Conservation (phyloP, 306 rosid species). For the Mimosa bimucronata region DNA sequence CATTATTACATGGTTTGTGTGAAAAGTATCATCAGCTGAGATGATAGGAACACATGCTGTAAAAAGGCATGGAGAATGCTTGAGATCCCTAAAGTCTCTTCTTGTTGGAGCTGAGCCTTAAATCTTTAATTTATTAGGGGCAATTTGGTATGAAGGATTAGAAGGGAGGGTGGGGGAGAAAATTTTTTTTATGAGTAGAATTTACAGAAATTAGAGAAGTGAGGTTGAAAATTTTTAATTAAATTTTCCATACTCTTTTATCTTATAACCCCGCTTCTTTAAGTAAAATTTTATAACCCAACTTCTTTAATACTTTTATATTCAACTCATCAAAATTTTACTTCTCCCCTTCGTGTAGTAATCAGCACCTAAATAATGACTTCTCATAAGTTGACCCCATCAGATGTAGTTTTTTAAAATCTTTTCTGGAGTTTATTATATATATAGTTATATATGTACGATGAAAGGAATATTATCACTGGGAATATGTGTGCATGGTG, state of each 20-base stretch:
- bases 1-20: background rate
- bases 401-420: background rate
- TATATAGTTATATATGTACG: background rate
- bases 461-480: constrained; percentile 39
- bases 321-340: too few species aligned
- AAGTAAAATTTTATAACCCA: too few species aligned
- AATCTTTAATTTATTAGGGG: background rate
- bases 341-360: too few species aligned
- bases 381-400: constrained; percentile 22
- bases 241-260: too few species aligned
- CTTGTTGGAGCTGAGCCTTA: background rate
- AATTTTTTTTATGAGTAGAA: too few species aligned
- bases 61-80: constrained; percentile 50
- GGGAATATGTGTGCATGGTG: background rate
- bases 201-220: too few species aligned
- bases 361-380: background rate
- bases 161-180: too few species aligned
- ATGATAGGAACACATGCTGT: background rate
- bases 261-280: too few species aligned
- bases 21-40: background rate
- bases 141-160: too few species aligned
- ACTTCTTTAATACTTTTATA: too few species aligned
- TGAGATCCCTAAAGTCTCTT: background rate
- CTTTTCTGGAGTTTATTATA: background rate
- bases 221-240: too few species aligned